These are phyloP conservation scores for Tetrahymena malaccensis DNA, from an alignment of 73 alveolate species.

Conservation along the genomic window DNA sequence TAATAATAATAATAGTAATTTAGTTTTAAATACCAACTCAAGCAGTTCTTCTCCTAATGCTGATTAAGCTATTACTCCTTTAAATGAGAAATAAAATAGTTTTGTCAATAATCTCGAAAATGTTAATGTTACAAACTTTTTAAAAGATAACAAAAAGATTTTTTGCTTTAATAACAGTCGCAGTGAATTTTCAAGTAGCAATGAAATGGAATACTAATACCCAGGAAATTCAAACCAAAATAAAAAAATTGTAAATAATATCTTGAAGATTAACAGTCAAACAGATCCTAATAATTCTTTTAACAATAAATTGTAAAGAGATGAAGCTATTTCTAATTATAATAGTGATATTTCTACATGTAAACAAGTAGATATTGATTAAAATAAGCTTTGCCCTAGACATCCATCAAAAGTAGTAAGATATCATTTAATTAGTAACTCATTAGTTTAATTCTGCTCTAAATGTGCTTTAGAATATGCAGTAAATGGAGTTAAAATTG, in stretches of 20 bases:
- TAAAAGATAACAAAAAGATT: not conserved
- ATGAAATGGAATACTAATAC: not conserved
- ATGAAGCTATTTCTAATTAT: not conserved
- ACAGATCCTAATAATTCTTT: not conserved
- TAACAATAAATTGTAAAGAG: not conserved
- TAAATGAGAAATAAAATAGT: not conserved
- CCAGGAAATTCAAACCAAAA: not conserved
- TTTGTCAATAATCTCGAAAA: not conserved
- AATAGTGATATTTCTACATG: not conserved
- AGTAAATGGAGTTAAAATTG: not conserved
- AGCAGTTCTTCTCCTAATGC: not conserved
- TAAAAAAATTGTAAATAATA: not conserved
- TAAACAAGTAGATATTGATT: not conserved
- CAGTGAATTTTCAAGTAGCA: not conserved
- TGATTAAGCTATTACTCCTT: not conserved
- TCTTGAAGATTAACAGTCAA: not conserved
- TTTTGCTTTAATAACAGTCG: not conserved
- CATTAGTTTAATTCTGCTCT: not conserved
- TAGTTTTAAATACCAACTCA: not conserved
- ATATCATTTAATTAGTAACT: not conserved
- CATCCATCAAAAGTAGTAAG: not conserved
- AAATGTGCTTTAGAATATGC: not conserved
- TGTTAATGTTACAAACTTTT: not conserved
- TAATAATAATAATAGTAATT: not conserved
- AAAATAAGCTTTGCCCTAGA: not conserved